Conservation (phyloP, 495 filamentous ascomycete genomes). For the Bacidia rubella region DNA sequence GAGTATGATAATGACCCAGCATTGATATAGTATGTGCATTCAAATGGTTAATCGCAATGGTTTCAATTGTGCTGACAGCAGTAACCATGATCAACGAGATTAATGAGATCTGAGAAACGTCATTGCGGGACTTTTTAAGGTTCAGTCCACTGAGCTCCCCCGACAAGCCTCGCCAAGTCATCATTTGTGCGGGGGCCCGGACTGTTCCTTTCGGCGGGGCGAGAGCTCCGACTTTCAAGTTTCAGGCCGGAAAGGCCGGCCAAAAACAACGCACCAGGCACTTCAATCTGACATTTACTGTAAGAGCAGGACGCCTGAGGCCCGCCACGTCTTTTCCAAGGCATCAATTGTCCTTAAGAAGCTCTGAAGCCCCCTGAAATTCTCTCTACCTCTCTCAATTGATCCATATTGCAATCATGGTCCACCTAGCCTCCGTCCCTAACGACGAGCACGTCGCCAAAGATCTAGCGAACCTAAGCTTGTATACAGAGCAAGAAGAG, state of each 20-base stretch:
- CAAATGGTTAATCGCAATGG: too few species aligned
- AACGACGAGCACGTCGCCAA: slow-evolving; percentile 34
- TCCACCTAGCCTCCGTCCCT: slow-evolving; percentile 47
- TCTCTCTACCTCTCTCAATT: not conserved
- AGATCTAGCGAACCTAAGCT: slow-evolving; percentile 20
- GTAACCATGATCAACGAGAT: too few species aligned
- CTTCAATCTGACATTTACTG: not conserved
- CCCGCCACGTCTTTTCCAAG: not conserved
- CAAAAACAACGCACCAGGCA: not conserved
- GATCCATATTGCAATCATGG: slow-evolving; percentile 39
- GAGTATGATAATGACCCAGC: too few species aligned
- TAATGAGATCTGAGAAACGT: too few species aligned
- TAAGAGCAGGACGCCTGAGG: not conserved
- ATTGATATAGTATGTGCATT: too few species aligned
- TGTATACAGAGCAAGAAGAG: slow-evolving; percentile 22
- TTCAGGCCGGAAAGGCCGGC: too few species aligned
- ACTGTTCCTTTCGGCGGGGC: not conserved
- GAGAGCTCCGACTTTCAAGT: not conserved
- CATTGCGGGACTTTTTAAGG: not conserved
- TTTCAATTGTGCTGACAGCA: too few species aligned
- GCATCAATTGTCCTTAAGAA: not conserved
- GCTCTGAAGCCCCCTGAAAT: not conserved
- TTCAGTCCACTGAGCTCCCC: not conserved
- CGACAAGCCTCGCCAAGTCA: not conserved
- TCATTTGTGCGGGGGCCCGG: not conserved